Evolutionary conservation across 495 filamentous ascomycete species (phyloP).

Genomic region (Penicillium fimorum): DNA sequence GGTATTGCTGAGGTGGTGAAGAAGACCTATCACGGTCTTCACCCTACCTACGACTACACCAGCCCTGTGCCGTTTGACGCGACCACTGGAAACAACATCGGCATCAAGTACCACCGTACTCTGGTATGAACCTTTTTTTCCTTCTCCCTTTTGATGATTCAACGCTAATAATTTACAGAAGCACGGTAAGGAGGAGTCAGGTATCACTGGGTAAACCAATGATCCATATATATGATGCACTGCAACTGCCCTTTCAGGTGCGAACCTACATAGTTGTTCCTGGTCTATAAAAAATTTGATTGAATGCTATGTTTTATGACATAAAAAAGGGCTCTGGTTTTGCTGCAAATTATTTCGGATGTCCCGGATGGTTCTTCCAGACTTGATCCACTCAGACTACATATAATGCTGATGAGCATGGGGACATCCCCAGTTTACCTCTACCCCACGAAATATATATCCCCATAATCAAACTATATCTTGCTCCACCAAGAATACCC

Average conservation of each 20-base stretch:
- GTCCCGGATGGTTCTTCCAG: background rate
- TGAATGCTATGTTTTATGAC: background rate
- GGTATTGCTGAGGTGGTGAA: conserved; percentile 45
- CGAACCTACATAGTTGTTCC: background rate
- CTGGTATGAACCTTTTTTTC: conserved; percentile 7
- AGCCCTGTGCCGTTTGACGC: conserved; percentile 43
- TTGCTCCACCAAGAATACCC: background rate
- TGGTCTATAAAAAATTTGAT: background rate
- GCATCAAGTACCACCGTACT: conserved; percentile 31
- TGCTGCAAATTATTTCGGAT: background rate
- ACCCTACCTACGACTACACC: conserved; percentile 44
- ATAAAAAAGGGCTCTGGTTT: background rate
- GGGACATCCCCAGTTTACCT: background rate
- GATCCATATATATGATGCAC: background rate
- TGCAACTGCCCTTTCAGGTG: background rate
- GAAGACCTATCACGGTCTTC: conserved; percentile 34
- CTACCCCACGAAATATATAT: background rate
- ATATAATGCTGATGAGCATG: background rate
- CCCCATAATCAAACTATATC: background rate
- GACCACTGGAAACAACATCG: conserved; percentile 32
- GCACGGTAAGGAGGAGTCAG: conserved; percentile 18
- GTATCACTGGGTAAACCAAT: conserved; percentile 17
- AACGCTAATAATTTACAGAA: conserved; percentile 12
- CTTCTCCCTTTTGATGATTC: background rate
- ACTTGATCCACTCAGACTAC: background rate